phyloP scores from a whole-genome alignment of 495 filamentous ascomycete genomes.

The Chaetomium cochliodes region DNA sequence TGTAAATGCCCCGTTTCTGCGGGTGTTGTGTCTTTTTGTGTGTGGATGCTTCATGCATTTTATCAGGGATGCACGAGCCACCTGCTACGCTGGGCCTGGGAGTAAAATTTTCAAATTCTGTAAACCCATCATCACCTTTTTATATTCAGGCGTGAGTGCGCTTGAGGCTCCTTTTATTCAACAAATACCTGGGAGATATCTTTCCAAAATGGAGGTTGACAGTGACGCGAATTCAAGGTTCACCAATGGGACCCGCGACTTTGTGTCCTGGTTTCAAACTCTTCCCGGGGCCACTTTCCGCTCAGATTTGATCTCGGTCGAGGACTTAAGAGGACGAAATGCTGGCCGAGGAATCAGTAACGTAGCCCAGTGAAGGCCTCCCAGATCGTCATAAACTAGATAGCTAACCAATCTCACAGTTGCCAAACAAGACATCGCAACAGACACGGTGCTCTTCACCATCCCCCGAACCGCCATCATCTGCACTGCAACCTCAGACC shows the following conservation, averaged over 20 bases:
- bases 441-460: constrained; percentile 49
- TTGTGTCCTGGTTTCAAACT: constrained; percentile 46
- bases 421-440: constrained; percentile 44
- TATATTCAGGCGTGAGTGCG: too few species aligned
- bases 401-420: constrained; percentile 30
- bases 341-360: constrained; percentile 50
- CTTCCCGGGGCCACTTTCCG: constrained; percentile 50
- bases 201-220: constrained; percentile 9
- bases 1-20: too few species aligned
- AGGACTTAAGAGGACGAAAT: constrained; percentile 40
- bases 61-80: too few species aligned
- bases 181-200: too few species aligned
- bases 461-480: constrained; percentile 48
- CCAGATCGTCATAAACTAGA: too few species aligned
- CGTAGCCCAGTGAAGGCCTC: neutral
- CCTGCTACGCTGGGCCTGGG: too few species aligned
- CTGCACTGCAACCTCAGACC: constrained; percentile 42
- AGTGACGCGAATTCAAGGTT: constrained; percentile 28
- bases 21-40: too few species aligned
- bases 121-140: too few species aligned
- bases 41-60: too few species aligned
- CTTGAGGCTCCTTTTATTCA: too few species aligned
- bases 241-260: constrained; percentile 35
- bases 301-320: constrained; percentile 40
- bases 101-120: too few species aligned